Evolutionary conservation across 2,329 filamentous ascomycete genomes (phyloP).

Genomic region (Epichloe baconii): DNA sequence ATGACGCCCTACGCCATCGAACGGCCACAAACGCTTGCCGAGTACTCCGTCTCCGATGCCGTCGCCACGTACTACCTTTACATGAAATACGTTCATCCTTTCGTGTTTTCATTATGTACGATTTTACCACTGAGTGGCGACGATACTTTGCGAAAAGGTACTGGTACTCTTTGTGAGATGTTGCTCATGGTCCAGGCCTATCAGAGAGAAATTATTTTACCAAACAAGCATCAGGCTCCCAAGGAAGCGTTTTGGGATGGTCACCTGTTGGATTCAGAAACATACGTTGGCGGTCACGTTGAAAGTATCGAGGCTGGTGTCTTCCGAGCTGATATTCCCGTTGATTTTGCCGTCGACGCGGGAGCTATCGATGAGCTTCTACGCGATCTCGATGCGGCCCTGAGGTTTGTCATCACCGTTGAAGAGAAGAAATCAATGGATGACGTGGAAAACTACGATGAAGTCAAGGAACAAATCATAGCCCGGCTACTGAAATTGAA

Average conservation of each 20-base stretch:
- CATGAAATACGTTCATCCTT: conserved; percentile 99
- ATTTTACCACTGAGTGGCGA: conserved; percentile 89
- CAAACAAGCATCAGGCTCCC: conserved; percentile 88
- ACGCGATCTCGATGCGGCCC: conserved; percentile 70
- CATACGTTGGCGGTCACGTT: conserved; percentile 95
- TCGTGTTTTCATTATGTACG: conserved; percentile 96
- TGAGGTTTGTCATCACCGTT: conserved; percentile 75
- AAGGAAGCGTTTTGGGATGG: conserved; percentile 95
- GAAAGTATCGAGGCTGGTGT: conserved; percentile 98
- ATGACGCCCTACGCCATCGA: conserved; percentile 92
- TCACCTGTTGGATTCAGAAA: conserved; percentile 90
- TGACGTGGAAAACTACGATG: conserved; percentile 69
- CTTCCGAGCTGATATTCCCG: conserved; percentile 88
- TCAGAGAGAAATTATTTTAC: conserved; percentile 77
- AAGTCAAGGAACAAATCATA: conserved; percentile 72
- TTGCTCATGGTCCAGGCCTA: conserved; percentile 98
- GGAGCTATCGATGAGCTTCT: conserved; percentile 82
- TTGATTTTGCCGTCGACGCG: conserved; percentile 84
- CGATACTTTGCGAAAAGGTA: conserved; percentile 87
- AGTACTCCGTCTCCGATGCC: conserved; percentile 97
- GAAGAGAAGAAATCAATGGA: conserved; percentile 74
- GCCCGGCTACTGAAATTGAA: conserved; percentile 60
- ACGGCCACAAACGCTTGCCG: conserved; percentile 82
- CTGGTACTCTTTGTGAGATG: conserved; percentile 98
- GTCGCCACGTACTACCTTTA: conserved; percentile 98